phyloP scores from a whole-genome alignment of 2,329 filamentous ascomycete genomes.

The Teratosphaeria viscida region DNA sequence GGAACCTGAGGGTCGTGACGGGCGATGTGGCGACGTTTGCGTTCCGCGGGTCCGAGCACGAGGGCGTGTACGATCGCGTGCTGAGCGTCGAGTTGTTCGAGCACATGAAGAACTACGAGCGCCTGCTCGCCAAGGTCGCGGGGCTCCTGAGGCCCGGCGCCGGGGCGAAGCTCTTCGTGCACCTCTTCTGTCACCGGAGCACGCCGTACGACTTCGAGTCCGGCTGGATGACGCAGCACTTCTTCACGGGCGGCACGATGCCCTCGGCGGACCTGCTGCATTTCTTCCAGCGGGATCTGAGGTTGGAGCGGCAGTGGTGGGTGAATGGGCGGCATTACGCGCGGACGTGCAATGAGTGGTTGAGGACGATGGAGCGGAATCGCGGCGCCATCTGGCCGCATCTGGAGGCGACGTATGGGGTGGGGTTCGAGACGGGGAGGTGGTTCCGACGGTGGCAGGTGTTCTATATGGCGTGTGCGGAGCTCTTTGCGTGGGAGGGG shows the following conservation, averaged over 20 bases:
- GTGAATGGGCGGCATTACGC: conserved; percentile 59
- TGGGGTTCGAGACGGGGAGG: conserved; percentile 42
- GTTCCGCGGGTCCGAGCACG: conserved; percentile 39
- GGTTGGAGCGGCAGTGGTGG: conserved; percentile 57
- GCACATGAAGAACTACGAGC: conserved; percentile 64
- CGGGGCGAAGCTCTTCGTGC: conserved; percentile 56
- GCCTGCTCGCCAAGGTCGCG: conserved; percentile 53
- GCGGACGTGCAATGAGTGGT: conserved; percentile 61
- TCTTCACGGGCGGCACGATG: conserved; percentile 67
- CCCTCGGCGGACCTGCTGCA: conserved; percentile 55
- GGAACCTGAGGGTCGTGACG: conserved; percentile 54
- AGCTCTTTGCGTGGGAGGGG: conserved; percentile 55
- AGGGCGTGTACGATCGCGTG: conserved; percentile 48
- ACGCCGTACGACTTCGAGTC: conserved; percentile 61
- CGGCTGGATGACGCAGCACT: conserved; percentile 65
- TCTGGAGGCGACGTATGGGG: conserved; percentile 54
- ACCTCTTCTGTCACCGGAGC: conserved; percentile 54
- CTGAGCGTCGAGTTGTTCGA: conserved; percentile 63
- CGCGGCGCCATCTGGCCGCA: conserved; percentile 54
- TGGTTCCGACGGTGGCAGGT: conserved; percentile 65
- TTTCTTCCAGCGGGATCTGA: conserved; percentile 55
- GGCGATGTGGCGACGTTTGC: conserved; percentile 58
- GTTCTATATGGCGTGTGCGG: conserved; percentile 61
- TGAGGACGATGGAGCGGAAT: conserved; percentile 48
- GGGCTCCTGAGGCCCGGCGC: conserved; percentile 45